Base-by-base conservation (phyloP, 495 filamentous ascomycete species). In the Friedmanniomyces endolithicus region DNA sequence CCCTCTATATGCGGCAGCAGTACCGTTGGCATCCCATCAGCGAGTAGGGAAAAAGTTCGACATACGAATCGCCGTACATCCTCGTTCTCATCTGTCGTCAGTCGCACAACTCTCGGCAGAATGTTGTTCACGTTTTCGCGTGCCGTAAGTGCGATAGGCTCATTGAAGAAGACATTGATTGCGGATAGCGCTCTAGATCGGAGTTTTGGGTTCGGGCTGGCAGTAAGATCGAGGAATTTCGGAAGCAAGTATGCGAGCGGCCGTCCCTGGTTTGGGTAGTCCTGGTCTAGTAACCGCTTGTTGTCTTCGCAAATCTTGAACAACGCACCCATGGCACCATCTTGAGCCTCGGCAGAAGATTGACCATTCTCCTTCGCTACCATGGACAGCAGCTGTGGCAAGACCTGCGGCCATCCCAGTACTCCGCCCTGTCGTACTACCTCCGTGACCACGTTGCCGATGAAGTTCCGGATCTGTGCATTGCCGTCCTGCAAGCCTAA, bases 281-380 rank as follows among this genome's bases (percentile, higher is more conserved):
- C 88, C 60, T 81, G 78, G 68, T 95, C 88, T 53, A 99, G 72
- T 54, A 86, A 74, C 62, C 85, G 85, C 66, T 82, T 85, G 70
- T 90, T 95, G 69, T 99, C 92, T 68, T 97, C 89, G 70, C 94
- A 99, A 60, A 97, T 87, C 73, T 96, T 97, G 59, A 83, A 73
- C 65, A 99, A 74, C 12, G 92, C 88, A 23, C 84, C 80, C 86
- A 96, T 95, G 47, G 88, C 88, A 56, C 89, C 90, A 66, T 99
- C 94, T 63, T 95, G 90, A 11, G 83, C 80, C 57, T 83, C 77
- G 33, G 75, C 68, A 1, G 86, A 71, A 14, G 80, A 71, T 57
- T 83, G 78, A 2, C 87, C 85, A 14, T 71, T 70, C 51, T 82
- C 74, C 64, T 94, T 94, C 45, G 78, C 75, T 55, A 94, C 80